phyloP scores from a whole-genome alignment of 805 yeast genomes.

The Lipomyces mesembrius region DNA sequence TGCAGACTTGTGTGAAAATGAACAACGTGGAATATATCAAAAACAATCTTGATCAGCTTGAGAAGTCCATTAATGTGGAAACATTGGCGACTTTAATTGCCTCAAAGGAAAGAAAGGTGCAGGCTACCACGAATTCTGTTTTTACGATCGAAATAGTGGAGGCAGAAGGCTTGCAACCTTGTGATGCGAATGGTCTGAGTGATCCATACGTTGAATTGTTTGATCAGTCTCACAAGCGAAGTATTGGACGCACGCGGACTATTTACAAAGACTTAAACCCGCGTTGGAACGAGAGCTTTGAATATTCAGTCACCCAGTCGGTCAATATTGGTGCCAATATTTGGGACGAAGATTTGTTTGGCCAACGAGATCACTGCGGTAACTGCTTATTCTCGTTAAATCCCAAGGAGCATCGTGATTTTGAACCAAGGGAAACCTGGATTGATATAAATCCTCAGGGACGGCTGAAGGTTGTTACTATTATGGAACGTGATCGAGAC shows the following conservation, averaged over 20 bases:
- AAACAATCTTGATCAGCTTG: slow-evolving; percentile 54
- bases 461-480: slow-evolving; percentile 63
- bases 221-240: slow-evolving; percentile 58
- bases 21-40: slow-evolving; percentile 57
- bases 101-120: slow-evolving; percentile 32
- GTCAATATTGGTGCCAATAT: slow-evolving; percentile 59
- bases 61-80: slow-evolving; percentile 64
- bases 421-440: slow-evolving; percentile 65
- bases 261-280: slow-evolving; percentile 68
- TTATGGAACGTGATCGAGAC: slow-evolving; percentile 76
- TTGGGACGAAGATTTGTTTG: slow-evolving; percentile 66
- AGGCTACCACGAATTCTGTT: slow-evolving; percentile 49
- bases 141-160: slow-evolving; percentile 66
- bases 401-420: slow-evolving; percentile 64
- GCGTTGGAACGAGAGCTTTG: slow-evolving; percentile 69
- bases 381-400: slow-evolving; percentile 63
- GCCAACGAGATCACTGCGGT: slow-evolving; percentile 69
- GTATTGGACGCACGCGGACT: slow-evolving; percentile 71
- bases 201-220: slow-evolving; percentile 65
- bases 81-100: slow-evolving; percentile 52
- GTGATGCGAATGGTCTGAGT: slow-evolving; percentile 53
- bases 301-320: neutral
- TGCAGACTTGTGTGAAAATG: slow-evolving; percentile 71
- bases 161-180: slow-evolving; percentile 64
- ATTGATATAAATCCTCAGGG: slow-evolving; percentile 73